Evolutionary conservation across 306 rosid species (phyloP), one percentile per base, ranked within the genome.

Genomic region (Pterocarpus macrocarpus): DNA sequence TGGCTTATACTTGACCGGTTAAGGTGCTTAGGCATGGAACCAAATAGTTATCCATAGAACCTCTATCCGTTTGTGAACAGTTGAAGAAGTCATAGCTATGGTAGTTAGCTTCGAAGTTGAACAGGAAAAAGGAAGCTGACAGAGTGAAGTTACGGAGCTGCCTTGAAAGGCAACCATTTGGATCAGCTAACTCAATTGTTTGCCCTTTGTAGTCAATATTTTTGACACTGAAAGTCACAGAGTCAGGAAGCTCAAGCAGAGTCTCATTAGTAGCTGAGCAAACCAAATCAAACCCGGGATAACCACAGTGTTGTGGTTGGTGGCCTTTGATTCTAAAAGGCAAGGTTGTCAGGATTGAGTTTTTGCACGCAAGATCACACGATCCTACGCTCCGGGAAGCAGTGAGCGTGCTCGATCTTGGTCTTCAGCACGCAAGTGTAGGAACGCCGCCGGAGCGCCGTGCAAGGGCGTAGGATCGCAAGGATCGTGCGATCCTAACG

Each of bases 241-340:
- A 79, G 4, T n/a, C 6, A 13, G 83, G 86, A 15, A 90, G 84
- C 77, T 85, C 58, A 16, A 85, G 81, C 44, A 88, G 16, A 0
- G 84, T 44, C 4, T 78, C 38, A 5, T 71, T 58, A 7, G 14
- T 22, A 1, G 53, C 4, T 7, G 79, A 44, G 63, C 95, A 91
- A 6, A 78, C 56, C 15, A 91, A 12, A 72, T 84, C 90, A 79
- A 89, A 89, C 2, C 85, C 84, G 0, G 85, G 88, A 22, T 85
- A 71, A 9, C 72, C 80, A 71, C 85, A 82, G 1, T 44, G 22
- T 7, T 1, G 13, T 59, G 45, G 73, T 9, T 82, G 85, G 0
- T n/a, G 13, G 35, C 43, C 59, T 69, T 64, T 76, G 10, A 76
- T 67, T 49, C 81, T n/a, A 39, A 88, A 90, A 8, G 90, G 94